Evolutionary conservation across 306 rosid genomes (phyloP).

Genomic region (Fagus sylvatica): DNA sequence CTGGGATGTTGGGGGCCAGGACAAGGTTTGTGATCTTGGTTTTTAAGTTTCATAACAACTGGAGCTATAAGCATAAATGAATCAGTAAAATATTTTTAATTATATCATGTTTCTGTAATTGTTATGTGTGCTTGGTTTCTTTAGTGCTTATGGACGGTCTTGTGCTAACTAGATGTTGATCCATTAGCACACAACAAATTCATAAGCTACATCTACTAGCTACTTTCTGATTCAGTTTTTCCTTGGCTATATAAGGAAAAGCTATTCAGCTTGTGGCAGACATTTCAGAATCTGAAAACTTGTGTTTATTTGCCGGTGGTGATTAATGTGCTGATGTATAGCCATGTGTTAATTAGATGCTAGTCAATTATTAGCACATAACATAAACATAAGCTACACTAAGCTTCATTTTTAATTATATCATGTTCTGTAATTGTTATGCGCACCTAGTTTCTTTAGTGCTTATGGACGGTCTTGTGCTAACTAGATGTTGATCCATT

Average conservation of each 20-base stretch:
- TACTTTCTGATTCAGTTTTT: neutral
- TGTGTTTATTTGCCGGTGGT: too few species aligned
- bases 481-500: neutral
- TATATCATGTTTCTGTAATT: neutral
- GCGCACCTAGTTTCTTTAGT: neutral
- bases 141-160: constrained; percentile 1
- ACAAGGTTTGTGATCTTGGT: constrained; percentile 50
- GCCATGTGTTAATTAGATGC: too few species aligned
- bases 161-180: neutral
- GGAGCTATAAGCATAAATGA: neutral
- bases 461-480: constrained; percentile 4
- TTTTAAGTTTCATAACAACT: neutral
- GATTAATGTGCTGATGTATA: too few species aligned
- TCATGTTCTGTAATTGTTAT: neutral
- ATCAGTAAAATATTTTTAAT: neutral
- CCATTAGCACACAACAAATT: constrained; percentile 4
- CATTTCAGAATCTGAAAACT: neutral
- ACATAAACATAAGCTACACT: too few species aligned
- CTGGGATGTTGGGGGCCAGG: constrained; percentile 84
- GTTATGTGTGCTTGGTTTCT: neutral
- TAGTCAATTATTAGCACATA: too few species aligned
- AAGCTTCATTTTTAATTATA: neutral
- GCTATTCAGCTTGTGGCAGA: neutral
- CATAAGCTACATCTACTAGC: neutral
- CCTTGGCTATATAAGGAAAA: neutral